Conservation (phyloP, 306 rosid genomes). For the Chamaecrista fasciculata region DNA sequence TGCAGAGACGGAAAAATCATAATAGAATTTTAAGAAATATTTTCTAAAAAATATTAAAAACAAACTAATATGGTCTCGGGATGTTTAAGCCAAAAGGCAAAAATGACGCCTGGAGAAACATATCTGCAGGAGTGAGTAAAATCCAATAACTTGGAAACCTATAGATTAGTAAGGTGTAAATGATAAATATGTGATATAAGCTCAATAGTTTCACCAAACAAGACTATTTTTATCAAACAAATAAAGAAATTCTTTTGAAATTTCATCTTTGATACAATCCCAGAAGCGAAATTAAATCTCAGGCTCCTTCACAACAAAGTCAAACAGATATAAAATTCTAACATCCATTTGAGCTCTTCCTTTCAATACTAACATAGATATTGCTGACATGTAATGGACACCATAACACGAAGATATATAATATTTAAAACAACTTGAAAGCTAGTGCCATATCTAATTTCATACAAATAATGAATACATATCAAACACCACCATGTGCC, state of each 20-base stretch:
- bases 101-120: too few relatives aligned
- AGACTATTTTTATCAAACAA: slow-evolving; percentile 3
- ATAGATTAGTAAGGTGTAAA: too few relatives aligned
- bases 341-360: slow-evolving; percentile 1
- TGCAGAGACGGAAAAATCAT: too few relatives aligned
- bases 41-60: too few relatives aligned
- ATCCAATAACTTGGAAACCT: too few relatives aligned
- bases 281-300: slow-evolving; percentile 15
- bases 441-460: neutral
- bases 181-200: too few relatives aligned
- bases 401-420: neutral
- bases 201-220: neutral
- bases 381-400: neutral
- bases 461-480: too few relatives aligned
- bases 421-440: too few relatives aligned
- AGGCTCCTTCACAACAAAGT: slow-evolving; percentile 1
- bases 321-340: slow-evolving; percentile 15
- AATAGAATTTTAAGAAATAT: too few relatives aligned
- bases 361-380: slow-evolving; percentile 1
- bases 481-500: neutral
- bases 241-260: neutral
- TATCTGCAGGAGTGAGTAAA: too few relatives aligned
- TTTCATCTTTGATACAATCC: slow-evolving; percentile 23
- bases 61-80: too few relatives aligned
- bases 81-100: too few relatives aligned